Evolutionary conservation across 306 rosid species (phyloP), one percentile per base, ranked within the genome.

Genomic region (Prunus persica): DNA sequence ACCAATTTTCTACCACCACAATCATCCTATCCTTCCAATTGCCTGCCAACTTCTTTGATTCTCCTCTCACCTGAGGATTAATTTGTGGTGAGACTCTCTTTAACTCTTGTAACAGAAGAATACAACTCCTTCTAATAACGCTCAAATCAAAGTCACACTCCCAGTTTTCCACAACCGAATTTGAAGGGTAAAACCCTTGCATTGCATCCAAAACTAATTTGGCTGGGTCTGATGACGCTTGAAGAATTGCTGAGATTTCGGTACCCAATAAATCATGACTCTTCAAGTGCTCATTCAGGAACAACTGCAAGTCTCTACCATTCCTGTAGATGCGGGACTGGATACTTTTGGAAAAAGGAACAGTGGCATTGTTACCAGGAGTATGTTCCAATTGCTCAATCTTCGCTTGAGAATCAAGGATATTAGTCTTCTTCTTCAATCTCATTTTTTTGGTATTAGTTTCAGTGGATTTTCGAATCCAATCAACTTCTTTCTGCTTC

Each of bases 151-250:
- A 67, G 22, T 79, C 82, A 24, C 47, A 57, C 27, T 72, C 79
- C 68, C 18, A 25, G 47, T 74, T 69, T 46, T 60, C 75, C n/a
- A 45, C 57, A 68, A 66, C 71, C 3, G 43, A 30, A 58, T 68
- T 51, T 18, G 80, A 60, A 77, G 88, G 76, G 72, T 79, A 83
- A 71, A 87, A 87, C n/a, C 86, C 88, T 69, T 62, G 68, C 78
- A 87, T 73, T 25, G 85, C 88, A 76, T 87, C 89, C 50, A 89
- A 72, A 24, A 87, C 91, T 75, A 87, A 74, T 65, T 75, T 85
- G 2, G 84, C 80, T 1, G 89, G 89, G 69, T 84, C 69, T 2
- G 65, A 32, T 7, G 86, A 87, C 6, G 70, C 50, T 72, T 25
- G 72, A 43, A 89, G 88, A 74, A 76, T 57, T 11, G 27, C n/a